Evolutionary conservation across 768 basidiomycete genomes (phyloP).

Genomic region (Melanogaster broomeanus): DNA sequence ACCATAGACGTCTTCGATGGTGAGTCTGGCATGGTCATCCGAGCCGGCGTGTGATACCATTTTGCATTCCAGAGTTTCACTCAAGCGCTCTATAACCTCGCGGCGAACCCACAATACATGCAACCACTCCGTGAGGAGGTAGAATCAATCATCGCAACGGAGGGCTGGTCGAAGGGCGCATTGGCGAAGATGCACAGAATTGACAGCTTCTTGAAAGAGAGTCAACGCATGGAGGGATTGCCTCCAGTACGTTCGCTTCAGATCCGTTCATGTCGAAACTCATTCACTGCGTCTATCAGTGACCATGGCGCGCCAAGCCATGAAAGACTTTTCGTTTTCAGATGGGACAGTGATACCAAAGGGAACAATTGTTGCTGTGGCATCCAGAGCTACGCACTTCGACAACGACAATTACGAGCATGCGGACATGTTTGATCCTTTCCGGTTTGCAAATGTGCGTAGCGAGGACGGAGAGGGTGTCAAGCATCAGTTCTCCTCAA

Average conservation of each 20-base stretch:
- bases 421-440: constrained; percentile 42
- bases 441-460: constrained; percentile 44
- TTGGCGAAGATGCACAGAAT: constrained; percentile 35
- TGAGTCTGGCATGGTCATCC: neutral
- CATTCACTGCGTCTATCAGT: constrained; percentile 14
- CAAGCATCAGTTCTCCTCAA: constrained; percentile 37
- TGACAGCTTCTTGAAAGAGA: constrained; percentile 43
- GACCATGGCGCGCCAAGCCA: constrained; percentile 31
- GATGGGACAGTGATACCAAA: constrained; percentile 37
- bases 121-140: constrained; percentile 37
- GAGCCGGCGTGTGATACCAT: neutral
- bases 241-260: constrained; percentile 11
- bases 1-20: constrained; percentile 20
- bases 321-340: constrained; percentile 33
- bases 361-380: constrained; percentile 27
- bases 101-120: constrained; percentile 32
- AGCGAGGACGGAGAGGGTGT: constrained; percentile 32
- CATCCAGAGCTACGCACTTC: constrained; percentile 20
- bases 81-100: constrained; percentile 35
- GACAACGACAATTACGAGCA: constrained; percentile 29
- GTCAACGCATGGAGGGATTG: constrained; percentile 30
- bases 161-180: constrained; percentile 26
- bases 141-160: constrained; percentile 23
- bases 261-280: neutral
- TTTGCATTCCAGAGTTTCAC: constrained; percentile 26